Base-by-base conservation (phyloP, 768 basidiomycete genomes). In the Leucosporidium yakuticum region DNA sequence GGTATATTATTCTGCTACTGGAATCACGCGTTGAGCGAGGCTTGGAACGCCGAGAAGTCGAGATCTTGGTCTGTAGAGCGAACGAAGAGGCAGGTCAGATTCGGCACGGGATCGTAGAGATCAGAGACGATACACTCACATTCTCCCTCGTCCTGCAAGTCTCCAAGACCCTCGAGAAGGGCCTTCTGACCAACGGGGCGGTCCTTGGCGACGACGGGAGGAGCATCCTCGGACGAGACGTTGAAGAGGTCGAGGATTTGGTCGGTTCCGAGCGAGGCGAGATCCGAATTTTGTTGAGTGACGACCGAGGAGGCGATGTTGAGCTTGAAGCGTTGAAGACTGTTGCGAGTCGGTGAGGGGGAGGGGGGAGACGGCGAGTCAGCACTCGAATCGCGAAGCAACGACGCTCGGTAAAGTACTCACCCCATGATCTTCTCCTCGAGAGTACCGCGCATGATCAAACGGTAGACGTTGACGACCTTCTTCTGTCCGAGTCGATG, bases 401-500 rank as follows among this genome's bases (percentile, higher is more conserved):
- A 19, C 15, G 48, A 49, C n/a, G 17, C 2, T 19, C 17, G 14
- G 4, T 12, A 27, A 39, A 21, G n/a, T n/a, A 80, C 87, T 71
- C 78, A 96, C 92, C 96, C 96, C 96, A 99, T 99, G 72, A 99
- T 99, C 80, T 98, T 98, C 79, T 98, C 96, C 79, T 99, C 96
- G 49, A 99, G 78, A 0, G 96, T 99, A 19, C 94, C 96, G 77
- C 94, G 89, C 19, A 94, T 98, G 74, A 99, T 91, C 62, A 99
- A 81, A 21, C 96, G 88, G 80, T 99, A 99, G 8, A 99, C 96
- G 74, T 98, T 98, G 34, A 99, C 96, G 20, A 98, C 95, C 79
- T 93, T 92, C 83, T 96, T 98, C 81, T 99, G 96, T 9, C 96
- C 96, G 48, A 98, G 88, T 63, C 96, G 88, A 80, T 98, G 96